phyloP scores from a whole-genome alignment of 148 eudicot genomes.

The Rhododendron griersonianum region DNA sequence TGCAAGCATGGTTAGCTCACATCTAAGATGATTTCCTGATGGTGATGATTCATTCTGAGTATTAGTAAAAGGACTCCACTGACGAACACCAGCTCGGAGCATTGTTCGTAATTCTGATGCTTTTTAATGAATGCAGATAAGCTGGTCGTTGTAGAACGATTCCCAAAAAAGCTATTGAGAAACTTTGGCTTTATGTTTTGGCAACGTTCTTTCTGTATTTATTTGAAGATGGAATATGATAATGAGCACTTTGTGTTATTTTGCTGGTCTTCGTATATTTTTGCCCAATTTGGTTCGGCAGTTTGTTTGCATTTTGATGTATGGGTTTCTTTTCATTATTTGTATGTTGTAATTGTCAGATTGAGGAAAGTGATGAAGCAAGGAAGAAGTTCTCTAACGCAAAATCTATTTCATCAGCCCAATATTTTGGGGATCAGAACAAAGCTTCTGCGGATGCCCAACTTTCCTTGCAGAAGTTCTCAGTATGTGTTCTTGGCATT shows the following conservation, averaged over 20 bases:
- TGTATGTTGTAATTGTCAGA: constrained; percentile 30
- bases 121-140: neutral
- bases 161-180: neutral
- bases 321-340: neutral
- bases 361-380: constrained; percentile 92
- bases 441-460: constrained; percentile 56
- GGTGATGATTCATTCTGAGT: neutral
- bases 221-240: neutral
- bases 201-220: neutral
- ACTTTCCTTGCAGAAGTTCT: constrained; percentile 70
- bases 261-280: neutral
- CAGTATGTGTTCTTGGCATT: constrained; percentile 46
- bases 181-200: neutral
- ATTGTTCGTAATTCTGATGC: neutral
- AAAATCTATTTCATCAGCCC: constrained; percentile 92
- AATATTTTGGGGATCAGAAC: constrained; percentile 76
- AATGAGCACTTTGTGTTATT: neutral
- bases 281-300: neutral
- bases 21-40: neutral
- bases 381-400: constrained; percentile 96
- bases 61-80: neutral
- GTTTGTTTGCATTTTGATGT: constrained; percentile 5
- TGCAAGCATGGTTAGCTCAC: neutral
- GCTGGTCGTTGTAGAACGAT: no score
- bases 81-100: neutral